phyloP scores from a whole-genome alignment of 352 stramenopile genomes.

The Phytophthora palmivora region DNA sequence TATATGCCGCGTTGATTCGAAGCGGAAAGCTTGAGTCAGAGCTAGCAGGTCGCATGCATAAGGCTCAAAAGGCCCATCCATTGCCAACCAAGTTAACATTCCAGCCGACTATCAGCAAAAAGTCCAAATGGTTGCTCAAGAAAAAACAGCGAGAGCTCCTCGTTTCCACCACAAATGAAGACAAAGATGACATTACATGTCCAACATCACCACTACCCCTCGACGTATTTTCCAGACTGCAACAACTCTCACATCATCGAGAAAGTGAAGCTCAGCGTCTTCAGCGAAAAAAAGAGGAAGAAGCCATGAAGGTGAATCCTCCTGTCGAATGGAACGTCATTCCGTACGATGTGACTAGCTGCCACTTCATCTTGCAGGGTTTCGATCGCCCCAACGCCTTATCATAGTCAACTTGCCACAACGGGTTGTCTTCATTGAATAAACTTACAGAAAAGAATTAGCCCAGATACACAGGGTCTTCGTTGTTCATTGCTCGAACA shows the following conservation, averaged over 20 bases:
- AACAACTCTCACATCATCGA: slow-evolving; percentile 32
- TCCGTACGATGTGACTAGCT: slow-evolving; percentile 33
- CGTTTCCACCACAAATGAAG: background rate
- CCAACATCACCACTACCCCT: slow-evolving; percentile 13
- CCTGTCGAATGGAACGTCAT: slow-evolving; percentile 49
- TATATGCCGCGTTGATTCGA: slow-evolving; percentile 55
- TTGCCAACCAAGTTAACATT: slow-evolving; percentile 41
- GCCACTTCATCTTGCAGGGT: slow-evolving; percentile 55
- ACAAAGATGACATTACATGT: background rate
- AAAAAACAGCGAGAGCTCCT: slow-evolving; percentile 37
- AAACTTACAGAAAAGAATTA: slow-evolving; percentile 18
- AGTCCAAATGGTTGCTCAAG: slow-evolving; percentile 45
- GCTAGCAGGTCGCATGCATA: slow-evolving; percentile 31
- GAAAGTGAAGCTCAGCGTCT: slow-evolving; percentile 19
- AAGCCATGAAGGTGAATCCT: slow-evolving; percentile 1
- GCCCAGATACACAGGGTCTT: slow-evolving; percentile 39
- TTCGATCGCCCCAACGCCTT: slow-evolving; percentile 44
- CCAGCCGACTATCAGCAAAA: slow-evolving; percentile 49
- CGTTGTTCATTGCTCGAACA: slow-evolving; percentile 51
- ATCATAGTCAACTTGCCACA: background rate
- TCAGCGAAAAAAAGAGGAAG: slow-evolving; percentile 15
- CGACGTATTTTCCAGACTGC: slow-evolving; percentile 46
- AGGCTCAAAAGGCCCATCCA: slow-evolving; percentile 27
- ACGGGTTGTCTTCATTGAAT: background rate
- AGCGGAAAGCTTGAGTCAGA: slow-evolving; percentile 43